Evolutionary conservation across 148 eudicot species (phyloP).

Genomic region (Mesembryanthemum crystallinum): DNA sequence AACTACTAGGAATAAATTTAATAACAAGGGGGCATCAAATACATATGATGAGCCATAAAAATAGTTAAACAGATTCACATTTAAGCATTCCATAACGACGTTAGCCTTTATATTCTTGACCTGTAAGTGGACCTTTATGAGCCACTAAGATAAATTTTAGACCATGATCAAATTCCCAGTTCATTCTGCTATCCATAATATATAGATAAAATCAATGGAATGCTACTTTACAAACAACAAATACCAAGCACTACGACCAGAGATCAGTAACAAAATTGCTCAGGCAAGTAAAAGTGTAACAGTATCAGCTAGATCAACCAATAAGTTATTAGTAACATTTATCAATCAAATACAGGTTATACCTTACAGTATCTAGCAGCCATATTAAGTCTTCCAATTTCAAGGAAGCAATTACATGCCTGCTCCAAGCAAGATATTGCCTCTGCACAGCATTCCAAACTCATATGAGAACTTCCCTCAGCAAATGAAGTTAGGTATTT

Average conservation of each 20-base stretch:
- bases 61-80: background rate
- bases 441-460: conserved; percentile 33
- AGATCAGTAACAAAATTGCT: conserved; percentile 1
- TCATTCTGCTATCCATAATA: background rate
- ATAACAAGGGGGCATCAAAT: background rate
- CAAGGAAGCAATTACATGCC: conserved; percentile 60
- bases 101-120: background rate
- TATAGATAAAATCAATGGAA: background rate
- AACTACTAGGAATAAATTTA: background rate
- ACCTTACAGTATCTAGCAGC: conserved; percentile 94
- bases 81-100: background rate
- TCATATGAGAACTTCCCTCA: conserved; percentile 8
- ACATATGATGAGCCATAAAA: background rate
- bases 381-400: conserved; percentile 87
- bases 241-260: background rate
- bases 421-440: conserved; percentile 71
- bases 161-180: background rate
- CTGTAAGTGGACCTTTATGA: background rate
- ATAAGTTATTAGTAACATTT: background rate
- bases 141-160: background rate
- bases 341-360: conserved; percentile 5
- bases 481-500: background rate
- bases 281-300: background rate
- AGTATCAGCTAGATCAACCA: background rate
- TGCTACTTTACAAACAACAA: background rate